Conservation (phyloP, 2,329 filamentous ascomycete genomes). For the Calonectria ilicicola region DNA sequence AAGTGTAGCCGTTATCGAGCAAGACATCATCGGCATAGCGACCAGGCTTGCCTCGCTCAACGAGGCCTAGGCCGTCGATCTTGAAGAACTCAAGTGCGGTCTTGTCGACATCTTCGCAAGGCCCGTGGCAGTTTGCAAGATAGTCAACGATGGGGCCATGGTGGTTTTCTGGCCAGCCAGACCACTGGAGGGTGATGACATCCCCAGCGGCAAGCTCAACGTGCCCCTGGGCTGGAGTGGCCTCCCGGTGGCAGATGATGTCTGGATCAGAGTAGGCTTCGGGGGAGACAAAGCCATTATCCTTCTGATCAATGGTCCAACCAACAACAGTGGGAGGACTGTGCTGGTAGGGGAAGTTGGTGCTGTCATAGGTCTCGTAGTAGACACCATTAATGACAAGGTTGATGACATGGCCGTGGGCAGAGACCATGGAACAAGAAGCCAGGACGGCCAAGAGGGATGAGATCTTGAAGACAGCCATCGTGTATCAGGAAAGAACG, state of each 20-base stretch:
- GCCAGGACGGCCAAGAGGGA: constrained; percentile 17
- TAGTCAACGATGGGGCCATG: constrained; percentile 61
- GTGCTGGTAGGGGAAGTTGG: constrained; percentile 48
- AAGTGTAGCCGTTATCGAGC: constrained; percentile 63
- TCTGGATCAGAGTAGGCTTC: constrained; percentile 54
- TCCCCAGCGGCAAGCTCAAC: constrained; percentile 59
- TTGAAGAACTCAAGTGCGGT: constrained; percentile 59
- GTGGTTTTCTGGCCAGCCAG: constrained; percentile 62
- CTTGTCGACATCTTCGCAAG: constrained; percentile 56
- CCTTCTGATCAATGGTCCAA: constrained; percentile 56
- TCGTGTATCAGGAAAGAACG: constrained; percentile 12
- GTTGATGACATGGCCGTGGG: constrained; percentile 57
- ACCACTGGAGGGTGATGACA: constrained; percentile 61
- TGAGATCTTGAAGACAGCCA: constrained; percentile 15
- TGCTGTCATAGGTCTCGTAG: constrained; percentile 55
- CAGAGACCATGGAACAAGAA: constrained; percentile 34
- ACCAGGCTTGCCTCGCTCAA: constrained; percentile 49
- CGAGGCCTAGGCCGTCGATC: constrained; percentile 55
- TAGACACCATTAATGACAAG: constrained; percentile 58
- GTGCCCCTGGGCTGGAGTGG: constrained; percentile 53
- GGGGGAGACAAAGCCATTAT: constrained; percentile 63
- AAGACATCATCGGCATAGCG: constrained; percentile 58
- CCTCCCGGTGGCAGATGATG: constrained; percentile 62
- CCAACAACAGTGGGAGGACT: constrained; percentile 52
- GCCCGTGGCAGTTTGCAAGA: constrained; percentile 57